phyloP scores from a whole-genome alignment of 2,329 filamentous ascomycete genomes.

The Cercospora sp. region DNA sequence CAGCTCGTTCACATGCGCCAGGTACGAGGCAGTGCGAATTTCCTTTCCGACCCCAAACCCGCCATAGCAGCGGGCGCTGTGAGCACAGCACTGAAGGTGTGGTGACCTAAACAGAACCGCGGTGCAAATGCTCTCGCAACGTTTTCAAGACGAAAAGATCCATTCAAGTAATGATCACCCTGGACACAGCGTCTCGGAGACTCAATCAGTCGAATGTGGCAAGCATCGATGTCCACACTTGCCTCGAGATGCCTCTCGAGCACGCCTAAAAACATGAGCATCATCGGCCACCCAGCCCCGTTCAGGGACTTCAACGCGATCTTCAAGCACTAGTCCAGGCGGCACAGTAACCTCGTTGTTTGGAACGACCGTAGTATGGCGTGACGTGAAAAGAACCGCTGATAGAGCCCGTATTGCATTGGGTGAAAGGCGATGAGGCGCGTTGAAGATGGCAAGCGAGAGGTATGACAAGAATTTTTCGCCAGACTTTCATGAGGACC shows the following conservation, averaged over 20 bases:
- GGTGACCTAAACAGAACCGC: background rate
- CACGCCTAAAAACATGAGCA: background rate
- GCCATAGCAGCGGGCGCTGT: background rate
- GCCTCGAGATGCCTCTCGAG: background rate
- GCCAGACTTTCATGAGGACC: background rate
- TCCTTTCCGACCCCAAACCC: background rate
- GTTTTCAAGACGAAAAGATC: background rate
- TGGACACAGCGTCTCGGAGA: background rate
- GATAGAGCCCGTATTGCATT: too few species aligned
- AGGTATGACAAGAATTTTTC: background rate
- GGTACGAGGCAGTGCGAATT: background rate
- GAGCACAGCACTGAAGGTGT: background rate
- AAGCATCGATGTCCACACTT: background rate
- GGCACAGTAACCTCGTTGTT: background rate
- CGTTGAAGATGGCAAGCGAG: background rate
- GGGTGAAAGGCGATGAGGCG: too few species aligned
- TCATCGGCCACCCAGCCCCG: background rate
- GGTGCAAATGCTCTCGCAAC: too few species aligned
- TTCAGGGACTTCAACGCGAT: background rate
- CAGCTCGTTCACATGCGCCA: background rate
- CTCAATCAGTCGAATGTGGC: background rate
- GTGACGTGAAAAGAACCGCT: too few species aligned
- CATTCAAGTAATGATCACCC: background rate
- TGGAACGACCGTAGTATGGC: too few species aligned
- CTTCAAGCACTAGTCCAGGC: background rate